These are phyloP conservation scores for Apiospora rasikravindrae DNA, from an alignment of 2,329 filamentous ascomycete species.

Conservation along the genomic window DNA sequence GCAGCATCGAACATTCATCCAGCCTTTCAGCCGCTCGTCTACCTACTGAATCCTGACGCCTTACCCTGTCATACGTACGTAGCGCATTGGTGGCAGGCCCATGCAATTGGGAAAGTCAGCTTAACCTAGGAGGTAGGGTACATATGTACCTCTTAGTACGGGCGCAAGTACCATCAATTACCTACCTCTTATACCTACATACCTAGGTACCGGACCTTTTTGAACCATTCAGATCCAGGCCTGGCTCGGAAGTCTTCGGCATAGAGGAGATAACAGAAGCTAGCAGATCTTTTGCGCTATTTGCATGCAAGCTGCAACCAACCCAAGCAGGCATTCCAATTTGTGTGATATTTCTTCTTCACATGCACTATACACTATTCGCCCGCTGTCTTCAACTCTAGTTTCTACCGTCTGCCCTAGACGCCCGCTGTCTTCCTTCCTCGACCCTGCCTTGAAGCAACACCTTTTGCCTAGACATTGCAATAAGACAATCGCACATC, in stretches of 20 bases:
- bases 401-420: constrained; percentile 2
- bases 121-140: too few relatives aligned
- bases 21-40: too few relatives aligned
- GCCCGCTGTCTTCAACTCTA: constrained; percentile 11
- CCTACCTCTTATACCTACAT: too few relatives aligned
- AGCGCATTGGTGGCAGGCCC: neutral
- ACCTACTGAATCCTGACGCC: neutral
- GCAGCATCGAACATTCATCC: too few relatives aligned
- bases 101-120: neutral
- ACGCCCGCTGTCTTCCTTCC: neutral
- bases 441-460: neutral
- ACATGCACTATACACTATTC: constrained; percentile 18
- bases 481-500: constrained; percentile 9
- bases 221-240: too few relatives aligned
- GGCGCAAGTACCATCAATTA: neutral
- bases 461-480: neutral
- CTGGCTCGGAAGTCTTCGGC: constrained; percentile 23
- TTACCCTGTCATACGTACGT: neutral
- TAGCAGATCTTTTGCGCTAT: constrained; percentile 26
- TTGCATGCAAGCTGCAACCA: constrained; percentile 20
- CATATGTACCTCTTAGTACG: too few relatives aligned
- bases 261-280: constrained; percentile 9
- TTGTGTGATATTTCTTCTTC: constrained; percentile 23
- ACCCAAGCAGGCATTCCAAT: constrained; percentile 25
- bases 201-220: neutral